Base-by-base conservation (phyloP, 371 early-diverging fungal species). In the Rhizopus delemar region DNA sequence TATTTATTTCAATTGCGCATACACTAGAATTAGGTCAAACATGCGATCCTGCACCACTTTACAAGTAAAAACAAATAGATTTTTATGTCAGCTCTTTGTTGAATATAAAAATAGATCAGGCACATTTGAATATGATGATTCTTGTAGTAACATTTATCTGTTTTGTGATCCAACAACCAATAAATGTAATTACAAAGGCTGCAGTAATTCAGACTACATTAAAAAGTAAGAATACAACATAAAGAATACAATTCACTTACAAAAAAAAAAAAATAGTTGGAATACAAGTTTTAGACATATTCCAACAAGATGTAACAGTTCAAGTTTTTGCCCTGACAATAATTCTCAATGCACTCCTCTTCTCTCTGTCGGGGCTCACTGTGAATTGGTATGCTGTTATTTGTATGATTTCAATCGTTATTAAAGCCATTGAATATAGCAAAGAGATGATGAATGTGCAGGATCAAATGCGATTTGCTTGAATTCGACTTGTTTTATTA, bases 371-470 rank as follows among this genome's bases (percentile, higher is more conserved):
- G 75, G 75, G 5, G 57, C 65, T 22, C 55, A 38, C 1, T 80
- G 80, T 60, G 75, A 77, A 41, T 43, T 62, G 16, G 67, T 66
- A 66, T 48, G 38, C 0, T 43, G 22, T 22, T 22, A 22, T 2
- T 22, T 22, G 22, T 22, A 22, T 22, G 22, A 22, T 43, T 43
- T 11, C 13, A 52, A 15, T 3, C 13, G 15, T 46, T 7, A 46
- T 4, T 5, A 22, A 34, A 39, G 31, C 45, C 8, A 41, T 7
- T 8, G 41, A 12, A 28, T 22, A 22, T 56, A 78, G 78, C 73
- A 75, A 72, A 70, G 77, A 41, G 77, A 77, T 53, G 75, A 77
- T 61, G 81, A 80, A 53, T 77, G 81, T 48, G 35, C 59, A 2
- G 77, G 75, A 9, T 38, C 32, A 8, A 67, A 60, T 22, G 46